Conservation (phyloP, 805 yeast species). For the Hagleromyces aurorensis region DNA sequence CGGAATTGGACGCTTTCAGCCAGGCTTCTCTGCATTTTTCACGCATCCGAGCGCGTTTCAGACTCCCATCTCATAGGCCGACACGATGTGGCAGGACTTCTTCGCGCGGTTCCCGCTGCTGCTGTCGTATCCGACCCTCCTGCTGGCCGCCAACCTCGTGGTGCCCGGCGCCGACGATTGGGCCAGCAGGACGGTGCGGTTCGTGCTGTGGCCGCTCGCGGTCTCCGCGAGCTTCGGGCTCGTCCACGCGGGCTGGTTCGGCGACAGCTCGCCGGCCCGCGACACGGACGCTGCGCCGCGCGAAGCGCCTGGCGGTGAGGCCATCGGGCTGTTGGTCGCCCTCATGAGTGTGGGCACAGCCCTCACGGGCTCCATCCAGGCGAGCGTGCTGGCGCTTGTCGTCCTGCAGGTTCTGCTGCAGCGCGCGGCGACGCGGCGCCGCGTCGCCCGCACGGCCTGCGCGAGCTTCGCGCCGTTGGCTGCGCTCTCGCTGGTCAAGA, state of each 20-base stretch:
- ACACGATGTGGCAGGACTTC: slow-evolving; percentile 8
- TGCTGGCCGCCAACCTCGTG: slow-evolving; percentile 24
- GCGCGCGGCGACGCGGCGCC: too few species aligned
- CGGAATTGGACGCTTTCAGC: too few species aligned
- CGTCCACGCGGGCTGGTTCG: slow-evolving; percentile 3
- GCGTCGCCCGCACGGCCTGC: too few species aligned
- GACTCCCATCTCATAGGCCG: background rate
- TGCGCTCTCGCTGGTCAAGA: too few species aligned
- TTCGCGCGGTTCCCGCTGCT: slow-evolving; percentile 26
- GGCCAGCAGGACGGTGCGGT: slow-evolving; percentile 3
- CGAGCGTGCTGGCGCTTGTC: slow-evolving; percentile 14
- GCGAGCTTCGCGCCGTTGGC: too few species aligned
- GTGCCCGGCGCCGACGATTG: slow-evolving; percentile 9
- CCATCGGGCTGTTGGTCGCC: slow-evolving; percentile 1
- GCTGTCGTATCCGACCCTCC: slow-evolving; percentile 28
- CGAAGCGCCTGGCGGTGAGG: slow-evolving; percentile 1
- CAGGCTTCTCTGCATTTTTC: too few species aligned
- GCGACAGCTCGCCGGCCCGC: slow-evolving; percentile 1
- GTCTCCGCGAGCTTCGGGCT: slow-evolving; percentile 1
- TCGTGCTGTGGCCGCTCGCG: slow-evolving; percentile 18
- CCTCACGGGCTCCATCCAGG: slow-evolving; percentile 6
- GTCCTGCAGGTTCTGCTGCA: too few species aligned
- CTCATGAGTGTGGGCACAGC: too few species aligned
- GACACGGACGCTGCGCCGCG: slow-evolving; percentile 2
- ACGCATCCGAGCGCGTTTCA: background rate